These are phyloP conservation scores for Balansia obtecta DNA, from an alignment of 2,329 filamentous ascomycete species.

Conservation along the genomic window DNA sequence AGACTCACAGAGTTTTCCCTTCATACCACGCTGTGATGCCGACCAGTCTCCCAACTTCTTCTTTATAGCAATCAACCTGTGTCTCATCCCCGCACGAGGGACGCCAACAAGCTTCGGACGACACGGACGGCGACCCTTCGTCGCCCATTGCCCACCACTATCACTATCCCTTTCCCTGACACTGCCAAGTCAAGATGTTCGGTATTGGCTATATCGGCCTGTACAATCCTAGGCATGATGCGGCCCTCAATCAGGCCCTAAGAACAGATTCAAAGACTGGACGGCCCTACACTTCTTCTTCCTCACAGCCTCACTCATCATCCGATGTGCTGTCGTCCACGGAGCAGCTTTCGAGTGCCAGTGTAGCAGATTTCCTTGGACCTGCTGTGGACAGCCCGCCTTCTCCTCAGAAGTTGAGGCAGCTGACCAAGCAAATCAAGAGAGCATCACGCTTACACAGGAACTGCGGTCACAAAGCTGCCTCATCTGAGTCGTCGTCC, in stretches of 20 bases:
- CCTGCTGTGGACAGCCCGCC: constrained; percentile 49
- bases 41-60: constrained; percentile 3
- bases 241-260: constrained; percentile 6
- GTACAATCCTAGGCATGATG: constrained; percentile 13
- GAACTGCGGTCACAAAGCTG: constrained; percentile 20
- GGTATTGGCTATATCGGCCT: constrained; percentile 12
- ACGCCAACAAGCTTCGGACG: constrained; percentile 5
- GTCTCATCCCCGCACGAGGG: constrained; percentile 4
- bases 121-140: constrained; percentile 8
- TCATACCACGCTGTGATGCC: constrained; percentile 2
- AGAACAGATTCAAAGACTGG: constrained; percentile 6
- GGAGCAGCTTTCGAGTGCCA: constrained; percentile 9
- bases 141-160: constrained; percentile 5
- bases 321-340: constrained; percentile 9
- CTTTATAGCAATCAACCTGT: constrained; percentile 5
- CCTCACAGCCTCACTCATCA: constrained; percentile 6
- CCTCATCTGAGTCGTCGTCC: constrained; percentile 45
- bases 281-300: constrained; percentile 5
- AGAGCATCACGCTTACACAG: constrained; percentile 31
- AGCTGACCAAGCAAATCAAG: constrained; percentile 47
- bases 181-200: constrained; percentile 8
- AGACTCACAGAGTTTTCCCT: constrained; percentile 1
- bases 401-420: constrained; percentile 46
- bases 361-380: constrained; percentile 34
- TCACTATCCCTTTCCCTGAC: background rate